Evolutionary conservation across 1,284 basidiomycete species (phyloP).

Genomic region (Sphaerobolus stellatus): DNA sequence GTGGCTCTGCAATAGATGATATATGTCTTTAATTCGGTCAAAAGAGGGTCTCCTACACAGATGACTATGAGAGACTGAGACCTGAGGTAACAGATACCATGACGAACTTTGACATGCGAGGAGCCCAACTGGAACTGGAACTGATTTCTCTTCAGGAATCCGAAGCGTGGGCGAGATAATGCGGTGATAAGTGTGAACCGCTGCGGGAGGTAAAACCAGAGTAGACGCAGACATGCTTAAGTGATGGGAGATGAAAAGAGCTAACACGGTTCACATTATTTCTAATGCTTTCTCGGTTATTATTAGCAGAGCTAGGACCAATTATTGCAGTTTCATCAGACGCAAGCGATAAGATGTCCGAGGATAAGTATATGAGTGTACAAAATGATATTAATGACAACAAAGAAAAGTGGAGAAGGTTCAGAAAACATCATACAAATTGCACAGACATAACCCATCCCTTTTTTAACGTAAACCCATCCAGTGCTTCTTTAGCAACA

Average conservation of each 20-base stretch:
- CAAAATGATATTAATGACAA: no score
- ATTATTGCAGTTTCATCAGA: no score
- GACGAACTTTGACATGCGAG: slow-evolving; percentile 68
- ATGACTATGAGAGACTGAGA: no score
- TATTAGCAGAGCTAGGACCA: background rate
- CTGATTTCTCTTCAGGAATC: slow-evolving; percentile 49
- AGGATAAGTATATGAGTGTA: no score
- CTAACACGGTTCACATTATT: background rate
- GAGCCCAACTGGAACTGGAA: slow-evolving; percentile 66
- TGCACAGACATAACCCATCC: slow-evolving; percentile 75
- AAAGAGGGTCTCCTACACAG: slow-evolving; percentile 66
- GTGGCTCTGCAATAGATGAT: slow-evolving; percentile 50
- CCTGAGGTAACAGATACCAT: slow-evolving; percentile 4
- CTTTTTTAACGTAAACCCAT: slow-evolving; percentile 79
- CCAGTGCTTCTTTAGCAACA: slow-evolving; percentile 73
- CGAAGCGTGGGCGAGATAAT: slow-evolving; percentile 56
- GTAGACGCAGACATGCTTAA: slow-evolving; percentile 34
- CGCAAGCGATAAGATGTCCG: no score
- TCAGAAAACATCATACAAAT: slow-evolving; percentile 12
- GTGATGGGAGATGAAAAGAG: background rate
- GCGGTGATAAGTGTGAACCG: slow-evolving; percentile 56
- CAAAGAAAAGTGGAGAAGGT: no score
- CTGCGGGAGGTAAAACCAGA: slow-evolving; percentile 33
- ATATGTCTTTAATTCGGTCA: slow-evolving; percentile 53
- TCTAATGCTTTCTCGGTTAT: background rate